Conservation (phyloP, 164 flowering plant genomes). For the Dillenia turbinata region DNA sequence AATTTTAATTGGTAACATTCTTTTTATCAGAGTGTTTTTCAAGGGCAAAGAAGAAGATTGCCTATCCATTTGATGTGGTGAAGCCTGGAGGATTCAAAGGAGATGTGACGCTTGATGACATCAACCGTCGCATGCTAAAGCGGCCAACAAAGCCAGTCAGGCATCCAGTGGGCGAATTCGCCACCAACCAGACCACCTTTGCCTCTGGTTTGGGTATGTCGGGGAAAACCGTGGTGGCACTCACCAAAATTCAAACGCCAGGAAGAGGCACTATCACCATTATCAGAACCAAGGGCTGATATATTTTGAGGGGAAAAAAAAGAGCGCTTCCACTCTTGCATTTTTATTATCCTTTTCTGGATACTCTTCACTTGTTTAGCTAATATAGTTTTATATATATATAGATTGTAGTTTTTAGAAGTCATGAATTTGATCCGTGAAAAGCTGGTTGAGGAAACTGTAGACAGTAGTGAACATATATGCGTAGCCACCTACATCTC, state of each 20-base stretch:
- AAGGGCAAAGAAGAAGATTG: conserved; percentile 17
- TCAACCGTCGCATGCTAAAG: conserved; percentile 31
- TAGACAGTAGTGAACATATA: no score
- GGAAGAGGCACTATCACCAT: conserved; percentile 43
- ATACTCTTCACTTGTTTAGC: no score
- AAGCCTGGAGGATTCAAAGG: conserved; percentile 36
- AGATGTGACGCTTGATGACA: conserved; percentile 34
- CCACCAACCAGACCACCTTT: conserved; percentile 12
- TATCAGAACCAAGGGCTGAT: conserved; percentile 32
- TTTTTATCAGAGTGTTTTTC: background rate
- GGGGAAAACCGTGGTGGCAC: conserved; percentile 34
- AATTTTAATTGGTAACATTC: background rate
- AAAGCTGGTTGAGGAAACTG: no score
- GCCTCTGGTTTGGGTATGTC: conserved; percentile 23
- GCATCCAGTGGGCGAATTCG: conserved; percentile 38
- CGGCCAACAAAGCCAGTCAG: conserved; percentile 29
- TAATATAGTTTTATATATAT: no score
- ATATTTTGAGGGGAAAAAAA: no score
- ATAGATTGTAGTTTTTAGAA: no score
- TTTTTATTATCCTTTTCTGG: background rate
- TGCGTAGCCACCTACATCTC: no score
- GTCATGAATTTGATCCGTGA: no score
- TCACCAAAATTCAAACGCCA: conserved; percentile 33
- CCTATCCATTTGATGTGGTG: conserved; percentile 35
- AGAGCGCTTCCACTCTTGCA: background rate